Conservation (phyloP, 768 basidiomycete species). For the Hypsizygus marmoreus region DNA sequence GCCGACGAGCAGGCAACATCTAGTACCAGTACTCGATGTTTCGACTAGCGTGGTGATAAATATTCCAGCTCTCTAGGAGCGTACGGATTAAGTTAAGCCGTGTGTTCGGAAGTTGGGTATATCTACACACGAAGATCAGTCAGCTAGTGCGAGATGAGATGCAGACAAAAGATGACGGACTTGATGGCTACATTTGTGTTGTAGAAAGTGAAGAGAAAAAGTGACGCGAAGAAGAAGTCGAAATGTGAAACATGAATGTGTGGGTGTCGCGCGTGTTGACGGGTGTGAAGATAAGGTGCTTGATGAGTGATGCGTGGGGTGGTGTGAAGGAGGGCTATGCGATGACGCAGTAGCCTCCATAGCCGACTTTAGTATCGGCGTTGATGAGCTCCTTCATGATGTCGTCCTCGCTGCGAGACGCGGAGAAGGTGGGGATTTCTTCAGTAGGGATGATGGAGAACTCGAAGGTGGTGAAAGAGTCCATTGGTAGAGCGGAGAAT, state of each 20-base stretch:
- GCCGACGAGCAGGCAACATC: too few relatives aligned
- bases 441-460: too few relatives aligned
- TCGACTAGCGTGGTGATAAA: neutral
- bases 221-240: neutral
- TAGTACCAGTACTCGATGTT: neutral
- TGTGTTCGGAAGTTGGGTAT: neutral
- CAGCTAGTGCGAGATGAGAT: neutral
- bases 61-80: slow-evolving; percentile 2
- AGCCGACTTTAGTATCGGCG: slow-evolving; percentile 9
- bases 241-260: too few relatives aligned
- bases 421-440: neutral
- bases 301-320: too few relatives aligned
- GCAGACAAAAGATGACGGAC: neutral
- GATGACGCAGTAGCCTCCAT: slow-evolving; percentile 13
- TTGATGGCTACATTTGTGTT: neutral
- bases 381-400: slow-evolving; percentile 14
- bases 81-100: neutral
- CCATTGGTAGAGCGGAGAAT: too few relatives aligned
- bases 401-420: neutral
- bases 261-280: too few relatives aligned
- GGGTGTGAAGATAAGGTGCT: too few relatives aligned
- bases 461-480: too few relatives aligned
- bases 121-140: neutral
- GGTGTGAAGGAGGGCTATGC: slow-evolving; percentile 3
- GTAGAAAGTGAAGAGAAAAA: neutral